These are phyloP conservation scores for Solanum tarijense DNA, from an alignment of 257 asterid genomes.

Conservation along the genomic window DNA sequence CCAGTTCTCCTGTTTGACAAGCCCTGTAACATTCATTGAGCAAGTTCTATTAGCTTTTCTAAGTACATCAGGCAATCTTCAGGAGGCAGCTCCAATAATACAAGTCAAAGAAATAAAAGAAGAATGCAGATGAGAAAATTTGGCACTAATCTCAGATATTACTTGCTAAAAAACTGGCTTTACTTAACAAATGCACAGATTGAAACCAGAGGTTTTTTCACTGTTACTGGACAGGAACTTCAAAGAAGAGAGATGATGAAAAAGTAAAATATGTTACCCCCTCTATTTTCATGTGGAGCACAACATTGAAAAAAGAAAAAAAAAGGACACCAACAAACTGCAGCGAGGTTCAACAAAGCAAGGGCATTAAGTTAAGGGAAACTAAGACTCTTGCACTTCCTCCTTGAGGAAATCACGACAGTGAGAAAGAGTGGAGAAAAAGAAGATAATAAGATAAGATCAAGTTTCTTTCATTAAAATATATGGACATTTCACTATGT, in stretches of 20 bases:
- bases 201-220: background rate
- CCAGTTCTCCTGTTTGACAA: conserved; percentile 85
- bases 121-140: background rate
- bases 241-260: background rate
- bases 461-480: background rate
- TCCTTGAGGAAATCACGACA: background rate
- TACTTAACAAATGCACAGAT: background rate
- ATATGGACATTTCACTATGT: background rate
- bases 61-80: background rate
- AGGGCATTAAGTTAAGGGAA: background rate
- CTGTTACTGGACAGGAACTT: background rate
- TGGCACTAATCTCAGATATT: background rate
- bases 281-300: background rate
- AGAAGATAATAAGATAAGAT: background rate
- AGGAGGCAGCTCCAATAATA: background rate
- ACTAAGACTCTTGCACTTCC: background rate
- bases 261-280: background rate
- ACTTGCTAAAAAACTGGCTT: background rate
- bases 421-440: background rate
- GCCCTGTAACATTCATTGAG: conserved; percentile 46
- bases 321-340: background rate
- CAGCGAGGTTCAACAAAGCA: background rate
- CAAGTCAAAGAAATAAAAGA: background rate
- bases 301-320: background rate
- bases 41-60: background rate